Percentiles rank a stretch among this genome's conserved stretches.
These are phyloP conservation scores for Jasminum sambac DNA, from an alignment of 257 asterid species.

Conservation along the genomic window DNA sequence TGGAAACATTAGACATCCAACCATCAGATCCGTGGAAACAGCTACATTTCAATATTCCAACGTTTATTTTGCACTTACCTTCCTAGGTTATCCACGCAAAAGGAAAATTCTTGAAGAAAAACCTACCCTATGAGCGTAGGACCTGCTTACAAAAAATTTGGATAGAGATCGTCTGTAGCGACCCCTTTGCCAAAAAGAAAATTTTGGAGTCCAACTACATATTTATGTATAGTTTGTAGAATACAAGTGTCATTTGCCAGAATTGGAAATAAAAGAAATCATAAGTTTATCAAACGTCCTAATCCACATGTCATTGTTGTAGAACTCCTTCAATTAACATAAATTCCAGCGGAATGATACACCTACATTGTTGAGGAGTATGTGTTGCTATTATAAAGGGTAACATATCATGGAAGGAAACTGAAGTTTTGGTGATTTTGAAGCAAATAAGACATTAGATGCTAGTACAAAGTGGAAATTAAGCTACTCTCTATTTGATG, in stretches of 20 bases:
- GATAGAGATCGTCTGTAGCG: not conserved
- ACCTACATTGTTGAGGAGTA: not conserved
- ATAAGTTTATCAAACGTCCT: not conserved
- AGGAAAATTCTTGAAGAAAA: not conserved
- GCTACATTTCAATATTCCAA: not conserved
- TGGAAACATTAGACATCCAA: not conserved
- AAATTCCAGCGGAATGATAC: not conserved
- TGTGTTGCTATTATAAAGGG: not conserved
- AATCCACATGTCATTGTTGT: not conserved
- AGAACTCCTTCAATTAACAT: not conserved
- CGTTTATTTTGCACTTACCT: not conserved
- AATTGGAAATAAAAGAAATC: not conserved
- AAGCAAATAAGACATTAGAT: slow-evolving; percentile 7
- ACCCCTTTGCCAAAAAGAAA: not conserved
- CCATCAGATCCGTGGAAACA: not conserved
- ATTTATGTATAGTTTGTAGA: not conserved
- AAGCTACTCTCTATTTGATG: slow-evolving; percentile 25
- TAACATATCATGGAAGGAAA: not conserved
- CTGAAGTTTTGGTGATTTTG: not conserved
- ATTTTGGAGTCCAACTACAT: not conserved
- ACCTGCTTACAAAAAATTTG: not conserved
- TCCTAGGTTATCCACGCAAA: not conserved
- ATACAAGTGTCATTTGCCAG: not conserved
- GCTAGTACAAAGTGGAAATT: slow-evolving; percentile 13
- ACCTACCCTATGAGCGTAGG: not conserved